Percentiles rank a stretch among this genome's conserved stretches.
Evolutionary conservation across 495 filamentous ascomycete species (phyloP).

Genomic region (Penicillium diatomitis): DNA sequence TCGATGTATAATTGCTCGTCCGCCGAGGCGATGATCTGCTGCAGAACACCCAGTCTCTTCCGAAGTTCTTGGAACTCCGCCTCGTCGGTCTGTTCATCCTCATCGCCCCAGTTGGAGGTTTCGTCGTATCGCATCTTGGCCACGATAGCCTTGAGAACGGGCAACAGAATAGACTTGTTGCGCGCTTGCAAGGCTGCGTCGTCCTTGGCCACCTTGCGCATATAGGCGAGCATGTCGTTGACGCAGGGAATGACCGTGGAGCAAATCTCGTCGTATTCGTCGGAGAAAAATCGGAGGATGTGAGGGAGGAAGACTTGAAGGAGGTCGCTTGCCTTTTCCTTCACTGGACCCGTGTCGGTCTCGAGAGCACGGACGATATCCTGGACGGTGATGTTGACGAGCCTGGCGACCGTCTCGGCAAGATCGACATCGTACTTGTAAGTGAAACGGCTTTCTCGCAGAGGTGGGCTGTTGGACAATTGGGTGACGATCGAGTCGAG

Average conservation of each 20-base stretch:
- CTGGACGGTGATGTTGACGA: slow-evolving; percentile 81
- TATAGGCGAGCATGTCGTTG: slow-evolving; percentile 78
- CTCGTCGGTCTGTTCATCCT: slow-evolving; percentile 91
- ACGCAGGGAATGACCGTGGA: slow-evolving; percentile 87
- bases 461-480: slow-evolving; percentile 67
- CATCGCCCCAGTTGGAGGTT: slow-evolving; percentile 85
- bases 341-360: slow-evolving; percentile 44
- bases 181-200: slow-evolving; percentile 51
- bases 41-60: slow-evolving; percentile 76
- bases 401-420: slow-evolving; percentile 85
- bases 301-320: slow-evolving; percentile 75
- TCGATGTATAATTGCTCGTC: slow-evolving; percentile 80
- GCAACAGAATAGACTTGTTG: slow-evolving; percentile 69
- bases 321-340: slow-evolving; percentile 59
- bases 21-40: slow-evolving; percentile 80
- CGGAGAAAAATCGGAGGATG: slow-evolving; percentile 85
- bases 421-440: slow-evolving; percentile 87
- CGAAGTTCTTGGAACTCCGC: slow-evolving; percentile 96
- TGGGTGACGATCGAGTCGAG: slow-evolving; percentile 71
- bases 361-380: slow-evolving; percentile 79
- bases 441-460: slow-evolving; percentile 68
- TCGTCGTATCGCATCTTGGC: slow-evolving; percentile 95
- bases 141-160: slow-evolving; percentile 84
- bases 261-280: slow-evolving; percentile 97
- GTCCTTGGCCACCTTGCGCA: slow-evolving; percentile 64